Percentiles rank a stretch among this genome's conserved stretches.
phyloP scores from a whole-genome alignment of 2,329 filamentous ascomycete species.

The Geoglossum cookeanum region DNA sequence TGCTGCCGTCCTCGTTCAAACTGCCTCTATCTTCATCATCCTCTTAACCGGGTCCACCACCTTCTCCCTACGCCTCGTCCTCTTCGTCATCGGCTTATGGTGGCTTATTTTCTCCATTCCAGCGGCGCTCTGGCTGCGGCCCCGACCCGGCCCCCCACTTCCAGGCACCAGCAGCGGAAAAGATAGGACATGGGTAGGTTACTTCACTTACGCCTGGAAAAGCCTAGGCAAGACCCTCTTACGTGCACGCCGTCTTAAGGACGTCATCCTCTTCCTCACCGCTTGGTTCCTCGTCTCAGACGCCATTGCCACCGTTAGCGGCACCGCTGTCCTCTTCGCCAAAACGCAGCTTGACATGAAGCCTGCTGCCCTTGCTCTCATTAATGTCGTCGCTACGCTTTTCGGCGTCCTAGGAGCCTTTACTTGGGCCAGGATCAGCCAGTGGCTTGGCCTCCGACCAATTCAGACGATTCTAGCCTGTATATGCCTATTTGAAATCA shows the following conservation, averaged over 20 bases:
- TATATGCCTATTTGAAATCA: slow-evolving; percentile 76
- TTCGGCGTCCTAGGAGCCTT: slow-evolving; percentile 77
- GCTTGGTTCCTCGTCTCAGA: slow-evolving; percentile 94
- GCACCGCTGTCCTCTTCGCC: slow-evolving; percentile 86
- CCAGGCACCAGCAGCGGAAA: slow-evolving; percentile 18
- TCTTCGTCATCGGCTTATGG: slow-evolving; percentile 78
- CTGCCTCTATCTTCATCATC: slow-evolving; percentile 59
- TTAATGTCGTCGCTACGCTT: slow-evolving; percentile 79
- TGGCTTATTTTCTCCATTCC: slow-evolving; percentile 88
- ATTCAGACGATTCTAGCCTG: slow-evolving; percentile 85
- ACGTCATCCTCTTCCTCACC: slow-evolving; percentile 59
- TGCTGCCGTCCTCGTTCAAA: slow-evolving; percentile 69
- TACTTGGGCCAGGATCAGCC: slow-evolving; percentile 66
- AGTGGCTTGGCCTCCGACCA: slow-evolving; percentile 47
- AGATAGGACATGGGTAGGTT: slow-evolving; percentile 40
- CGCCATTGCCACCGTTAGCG: slow-evolving; percentile 82
- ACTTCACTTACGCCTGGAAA: slow-evolving; percentile 70
- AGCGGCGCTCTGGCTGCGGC: slow-evolving; percentile 67
- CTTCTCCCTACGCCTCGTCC: slow-evolving; percentile 68
- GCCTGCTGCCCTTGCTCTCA: slow-evolving; percentile 70
- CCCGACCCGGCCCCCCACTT: slow-evolving; percentile 73
- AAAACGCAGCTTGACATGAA: slow-evolving; percentile 87
- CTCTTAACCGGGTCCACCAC: slow-evolving; percentile 55
- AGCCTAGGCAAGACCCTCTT: slow-evolving; percentile 64
- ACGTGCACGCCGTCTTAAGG: slow-evolving; percentile 51